Evolutionary conservation across 768 basidiomycete genomes (phyloP), one percentile per base, ranked within the genome.

Genomic region (Podaxis rugospora): DNA sequence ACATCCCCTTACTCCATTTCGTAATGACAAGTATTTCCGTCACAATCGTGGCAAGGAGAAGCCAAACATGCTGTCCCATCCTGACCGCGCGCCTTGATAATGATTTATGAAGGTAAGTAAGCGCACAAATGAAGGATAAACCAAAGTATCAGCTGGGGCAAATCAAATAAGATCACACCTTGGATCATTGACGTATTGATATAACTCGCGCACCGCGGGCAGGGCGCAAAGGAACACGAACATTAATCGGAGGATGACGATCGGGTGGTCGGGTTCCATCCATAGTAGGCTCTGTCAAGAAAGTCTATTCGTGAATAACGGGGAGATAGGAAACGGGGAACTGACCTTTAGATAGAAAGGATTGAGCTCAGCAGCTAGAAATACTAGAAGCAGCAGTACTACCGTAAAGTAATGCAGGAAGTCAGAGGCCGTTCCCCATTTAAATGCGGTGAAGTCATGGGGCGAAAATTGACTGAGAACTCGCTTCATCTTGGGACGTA

Each of bases 251-350:
- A 84, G 75, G 61, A 93, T 89, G 53, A 94, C 80, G 64, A 94
- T 85, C 10, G 92, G 92, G 71, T 94, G 92, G 71, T 92, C 88
- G 37, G 92, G 93, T 69, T 93, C 91, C 87, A 94, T 89, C 92
- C 92, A 93, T 39, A 94, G 78, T 66, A 74, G 74, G 72, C 81
- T 85, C 79, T 78, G 67, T 21, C 59, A 55, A 52, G 54, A 35
- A 40, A 59, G 57, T 57, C 25, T 55, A 54, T 55, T 55, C 36
- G 23, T 46, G 14, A 23, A 18, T 23, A 55, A 36, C 40, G 28
- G 25, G 32, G 37, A 23, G 55, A 14, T 44, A 32, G 11, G 58
- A 21, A 49, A 63, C 16, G 32, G 23, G 42, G 57, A 63, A 66
- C 74, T 62, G 66, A 88, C 90, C 81, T 94, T 94, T 42, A 94